A percentile compares a stretch with the other conserved stretches of the same genome.
These are phyloP conservation scores for Coemansia sp. DNA, from an alignment of 192 early-diverging fungal species.

Conservation along the genomic window DNA sequence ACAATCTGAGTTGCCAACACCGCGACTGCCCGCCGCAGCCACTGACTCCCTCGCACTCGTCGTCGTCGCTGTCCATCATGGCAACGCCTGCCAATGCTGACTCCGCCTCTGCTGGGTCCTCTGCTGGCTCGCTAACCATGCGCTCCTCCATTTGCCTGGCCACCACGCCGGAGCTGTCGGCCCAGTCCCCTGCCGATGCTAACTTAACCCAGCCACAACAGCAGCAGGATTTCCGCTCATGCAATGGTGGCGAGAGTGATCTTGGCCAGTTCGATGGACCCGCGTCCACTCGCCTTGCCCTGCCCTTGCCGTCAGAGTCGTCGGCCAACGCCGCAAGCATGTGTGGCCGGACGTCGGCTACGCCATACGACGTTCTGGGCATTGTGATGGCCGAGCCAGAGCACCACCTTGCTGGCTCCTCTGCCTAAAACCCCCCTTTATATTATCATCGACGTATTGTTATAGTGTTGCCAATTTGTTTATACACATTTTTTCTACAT, in stretches of 20 bases:
- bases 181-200: neutral
- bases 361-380: conserved; percentile 50
- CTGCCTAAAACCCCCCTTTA: conserved; percentile 10
- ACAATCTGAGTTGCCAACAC: conserved; percentile 35
- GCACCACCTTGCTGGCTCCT: conserved; percentile 39
- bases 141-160: neutral
- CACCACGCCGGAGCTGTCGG: conserved; percentile 4
- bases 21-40: conserved; percentile 40
- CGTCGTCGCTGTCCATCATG: conserved; percentile 29
- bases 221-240: conserved; percentile 39
- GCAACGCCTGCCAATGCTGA: neutral
- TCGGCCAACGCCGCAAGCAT: conserved; percentile 22
- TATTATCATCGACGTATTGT: neutral
- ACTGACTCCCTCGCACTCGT: conserved; percentile 43
- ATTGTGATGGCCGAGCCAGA: conserved; percentile 50
- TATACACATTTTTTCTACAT: neutral
- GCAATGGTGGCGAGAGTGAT: conserved; percentile 46
- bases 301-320: conserved; percentile 45
- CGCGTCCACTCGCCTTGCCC: conserved; percentile 42
- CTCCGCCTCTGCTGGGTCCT: conserved; percentile 4
- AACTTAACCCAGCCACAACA: conserved; percentile 6
- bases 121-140: conserved; percentile 6
- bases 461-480: neutral
- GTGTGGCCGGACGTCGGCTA: conserved; percentile 41
- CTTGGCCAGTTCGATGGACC: conserved; percentile 53